A percentile compares a stretch with the other conserved stretches of the same genome.
These are phyloP conservation scores for Hypoxylon sp. DNA, from an alignment of 2,329 filamentous ascomycete species.

Conservation along the genomic window DNA sequence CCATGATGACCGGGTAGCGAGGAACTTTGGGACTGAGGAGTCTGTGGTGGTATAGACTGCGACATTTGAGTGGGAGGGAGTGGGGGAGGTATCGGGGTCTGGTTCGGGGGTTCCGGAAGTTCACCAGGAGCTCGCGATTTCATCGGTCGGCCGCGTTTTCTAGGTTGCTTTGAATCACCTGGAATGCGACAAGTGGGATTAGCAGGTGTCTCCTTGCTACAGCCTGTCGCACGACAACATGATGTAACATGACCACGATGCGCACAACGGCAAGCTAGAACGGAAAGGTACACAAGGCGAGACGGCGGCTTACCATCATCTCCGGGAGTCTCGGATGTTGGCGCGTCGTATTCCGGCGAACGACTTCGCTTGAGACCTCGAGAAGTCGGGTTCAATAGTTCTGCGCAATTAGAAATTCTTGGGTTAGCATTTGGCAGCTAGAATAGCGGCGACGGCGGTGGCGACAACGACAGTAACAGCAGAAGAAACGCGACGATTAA, in stretches of 20 bases:
- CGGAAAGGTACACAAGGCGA: constrained; percentile 45
- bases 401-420: constrained; percentile 49
- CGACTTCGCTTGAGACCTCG: constrained; percentile 83
- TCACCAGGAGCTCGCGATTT: constrained; percentile 63
- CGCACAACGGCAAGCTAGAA: constrained; percentile 37
- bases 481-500: constrained; percentile 29
- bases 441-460: too few relatives aligned
- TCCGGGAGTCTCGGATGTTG: constrained; percentile 64
- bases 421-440: constrained; percentile 39
- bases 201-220: constrained; percentile 34
- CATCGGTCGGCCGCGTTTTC: constrained; percentile 69
- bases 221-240: constrained; percentile 46
- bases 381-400: constrained; percentile 61
- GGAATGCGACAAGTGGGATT: constrained; percentile 41
- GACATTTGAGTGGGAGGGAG: constrained; percentile 52
- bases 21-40: constrained; percentile 61
- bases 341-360: constrained; percentile 72
- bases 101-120: constrained; percentile 66
- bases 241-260: constrained; percentile 37
- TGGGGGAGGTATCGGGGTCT: constrained; percentile 60
- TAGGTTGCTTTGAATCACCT: constrained; percentile 59
- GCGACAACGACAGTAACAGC: constrained; percentile 8
- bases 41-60: constrained; percentile 59
- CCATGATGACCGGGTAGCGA: constrained; percentile 54
- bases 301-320: constrained; percentile 75